phyloP scores from a whole-genome alignment of 371 early-diverging fungal genomes.

The Mortierella sp. region DNA sequence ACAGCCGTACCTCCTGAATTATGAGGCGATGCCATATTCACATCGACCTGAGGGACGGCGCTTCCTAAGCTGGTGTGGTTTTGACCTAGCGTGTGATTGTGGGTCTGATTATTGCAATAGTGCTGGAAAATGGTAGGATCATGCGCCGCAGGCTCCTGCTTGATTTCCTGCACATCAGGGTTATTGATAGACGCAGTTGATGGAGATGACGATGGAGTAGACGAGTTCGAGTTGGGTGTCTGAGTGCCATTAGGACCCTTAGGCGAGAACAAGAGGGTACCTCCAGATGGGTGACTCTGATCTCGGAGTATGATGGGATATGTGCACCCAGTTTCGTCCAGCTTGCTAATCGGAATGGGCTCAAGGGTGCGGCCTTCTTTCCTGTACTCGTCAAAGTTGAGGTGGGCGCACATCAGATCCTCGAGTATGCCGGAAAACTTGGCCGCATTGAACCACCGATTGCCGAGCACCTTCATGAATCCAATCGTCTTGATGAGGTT shows the following conservation, averaged over 20 bases:
- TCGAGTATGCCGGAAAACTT: conserved; percentile 47
- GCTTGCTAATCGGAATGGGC: conserved; percentile 8
- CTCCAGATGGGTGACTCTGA: conserved; percentile 45
- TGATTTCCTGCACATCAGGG: neutral
- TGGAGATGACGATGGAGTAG: conserved; percentile 43
- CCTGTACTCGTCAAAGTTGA: conserved; percentile 53
- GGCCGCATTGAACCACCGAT: conserved; percentile 45
- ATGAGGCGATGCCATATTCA: neutral
- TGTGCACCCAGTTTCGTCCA: neutral
- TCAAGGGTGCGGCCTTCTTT: conserved; percentile 28
- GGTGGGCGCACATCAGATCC: conserved; percentile 42
- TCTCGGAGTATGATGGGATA: conserved; percentile 46
- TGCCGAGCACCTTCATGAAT: conserved; percentile 23
- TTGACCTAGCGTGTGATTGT: neutral
- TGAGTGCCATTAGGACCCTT: conserved; percentile 18
- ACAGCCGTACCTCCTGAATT: neutral
- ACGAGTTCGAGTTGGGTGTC: conserved; percentile 28
- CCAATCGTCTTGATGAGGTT: conserved; percentile 37
- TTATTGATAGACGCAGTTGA: conserved; percentile 9
- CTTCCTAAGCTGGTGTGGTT: neutral
- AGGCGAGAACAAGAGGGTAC: conserved; percentile 46
- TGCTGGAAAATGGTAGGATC: neutral
- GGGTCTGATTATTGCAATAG: neutral
- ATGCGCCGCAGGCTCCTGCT: neutral
- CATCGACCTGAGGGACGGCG: neutral